Evolutionary conservation across 805 yeast genomes (phyloP), one percentile per base, ranked within the genome.

Genomic region (Yarrowia sp.): DNA sequence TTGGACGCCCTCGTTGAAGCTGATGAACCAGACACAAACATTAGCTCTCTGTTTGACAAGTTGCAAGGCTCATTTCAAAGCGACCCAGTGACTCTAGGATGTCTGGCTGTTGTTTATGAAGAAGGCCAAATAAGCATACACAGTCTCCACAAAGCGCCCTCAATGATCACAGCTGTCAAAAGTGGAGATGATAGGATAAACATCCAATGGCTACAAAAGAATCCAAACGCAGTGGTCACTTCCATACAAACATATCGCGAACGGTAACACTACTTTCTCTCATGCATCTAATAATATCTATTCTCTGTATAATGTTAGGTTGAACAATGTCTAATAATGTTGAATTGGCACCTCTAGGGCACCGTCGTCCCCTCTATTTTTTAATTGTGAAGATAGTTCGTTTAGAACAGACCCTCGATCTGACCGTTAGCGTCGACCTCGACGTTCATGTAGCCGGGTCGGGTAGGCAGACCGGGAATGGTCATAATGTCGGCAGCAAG

Each of bases 401-500:
- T 19, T 75, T 82, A 93, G 77, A 93, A 93, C 77, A 93, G 83
- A 40, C 98, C 98, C 74, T 92, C 97, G 73, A 94, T 93, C 76
- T 92, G 92, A 69, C 98, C 99, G 41, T 91, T 90, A 16, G 83
- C 85, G 78, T 90, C 87, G 68, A 94, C 95, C 79, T 94, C 99
- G 70, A 94, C 97, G 76, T 93, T 91, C 97, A 94, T 91, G 83
- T 90, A 94, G 35, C 98, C 98, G 74, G 96, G 90, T 78, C 91
- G 93, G 10, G 98, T 94, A 69, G 98, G 96, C 76, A 94, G 83
- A 70, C 99, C 99, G 36, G 99, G 99, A 74, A 94, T 93, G 36
- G 99, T 94, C 89, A 90, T 92, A 75, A 94, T 94, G 80, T 94
- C 97, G 69, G 97, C 98, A 16, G 98, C 98, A 74, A 94, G 84